Evolutionary conservation across 495 filamentous ascomycete species (phyloP), one percentile per base, ranked within the genome.

Genomic region (Talaromyces borbonicus): DNA sequence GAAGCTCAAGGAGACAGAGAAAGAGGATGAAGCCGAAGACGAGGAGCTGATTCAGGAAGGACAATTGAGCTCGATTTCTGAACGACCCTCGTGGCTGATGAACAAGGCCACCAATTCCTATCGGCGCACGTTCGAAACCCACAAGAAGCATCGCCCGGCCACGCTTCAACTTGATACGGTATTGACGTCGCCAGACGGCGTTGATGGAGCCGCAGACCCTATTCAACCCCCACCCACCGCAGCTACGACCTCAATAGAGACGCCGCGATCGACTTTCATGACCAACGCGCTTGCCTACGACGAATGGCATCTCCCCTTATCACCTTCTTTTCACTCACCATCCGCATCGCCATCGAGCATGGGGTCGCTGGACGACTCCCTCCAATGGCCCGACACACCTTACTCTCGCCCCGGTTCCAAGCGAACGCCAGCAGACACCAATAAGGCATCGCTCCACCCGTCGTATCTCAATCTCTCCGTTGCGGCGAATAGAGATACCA

Each of bases 371-470:
- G 51, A 52, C 24, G 56, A 63, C 43, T 60, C 60, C 4, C 57
- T 63, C 51, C 61, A 62, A 19, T 63, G 62, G 31, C 68, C 68
- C 0, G 59, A 59, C 19, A 71, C 68, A 12, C 68, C 68, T 1
- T 48, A 50, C 12, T 67, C 68, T 9, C 65, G 68, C 11, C 65
- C 66, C 14, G 53, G 47, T 23, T 71, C 68, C 11, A 68, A 71
- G 47, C 59, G 52, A n/a, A 60, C 60, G 3, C 8, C 35, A n/a
- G 53, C 60, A 41, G 57, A 61, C 38, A 53, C 50, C 46, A 55
- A 49, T 22, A 62, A 57, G 43, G 27, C 41, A n/a, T n/a, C n/a
- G 5, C 54, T 49, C 43, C 66, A 58, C 5, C 58, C 61, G 16
- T 44, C 55, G 16, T 61, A 69, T 37, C 62, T 65, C 6, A 65